These are phyloP conservation scores for Colletotrichum spaethianum DNA, from an alignment of 2,329 filamentous ascomycete genomes.

Conservation along the genomic window DNA sequence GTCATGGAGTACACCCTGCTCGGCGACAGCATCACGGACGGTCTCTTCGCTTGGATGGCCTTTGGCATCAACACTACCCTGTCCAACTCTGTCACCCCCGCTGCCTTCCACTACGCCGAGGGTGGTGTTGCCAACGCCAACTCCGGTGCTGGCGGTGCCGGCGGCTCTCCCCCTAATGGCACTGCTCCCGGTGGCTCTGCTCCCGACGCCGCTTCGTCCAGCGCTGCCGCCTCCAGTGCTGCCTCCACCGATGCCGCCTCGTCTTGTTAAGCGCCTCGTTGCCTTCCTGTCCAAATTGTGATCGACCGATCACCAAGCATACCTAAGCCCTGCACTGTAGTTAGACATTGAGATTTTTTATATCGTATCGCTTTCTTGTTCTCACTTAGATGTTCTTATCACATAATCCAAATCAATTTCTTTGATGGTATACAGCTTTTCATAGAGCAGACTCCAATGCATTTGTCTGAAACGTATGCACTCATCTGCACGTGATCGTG, in stretches of 20 bases:
- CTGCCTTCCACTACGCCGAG: constrained; percentile 49
- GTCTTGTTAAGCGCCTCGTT: background rate
- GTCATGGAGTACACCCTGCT: constrained; percentile 71
- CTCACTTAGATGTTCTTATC: background rate
- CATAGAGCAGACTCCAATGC: background rate
- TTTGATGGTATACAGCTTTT: background rate
- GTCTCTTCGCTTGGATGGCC: constrained; percentile 68
- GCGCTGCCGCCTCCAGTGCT: background rate
- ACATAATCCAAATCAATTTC: background rate
- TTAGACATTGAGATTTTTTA: background rate
- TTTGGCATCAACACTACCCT: constrained; percentile 61
- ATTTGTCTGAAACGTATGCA: background rate
- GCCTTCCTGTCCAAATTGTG: background rate
- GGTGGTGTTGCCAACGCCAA: constrained; percentile 51
- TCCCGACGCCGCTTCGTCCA: background rate
- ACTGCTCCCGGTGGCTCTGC: constrained; percentile 21
- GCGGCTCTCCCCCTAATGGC: constrained; percentile 34
- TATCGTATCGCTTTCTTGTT: background rate
- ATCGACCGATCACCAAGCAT: background rate
- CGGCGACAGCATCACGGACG: constrained; percentile 65
- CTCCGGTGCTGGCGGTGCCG: constrained; percentile 38
- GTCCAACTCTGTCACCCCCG: constrained; percentile 46
- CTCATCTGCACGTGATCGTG: background rate
- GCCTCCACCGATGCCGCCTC: background rate
- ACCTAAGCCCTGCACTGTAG: constrained; percentile 8